Conservation (phyloP, 306 rosid genomes). For the Alnus glutinosa region DNA sequence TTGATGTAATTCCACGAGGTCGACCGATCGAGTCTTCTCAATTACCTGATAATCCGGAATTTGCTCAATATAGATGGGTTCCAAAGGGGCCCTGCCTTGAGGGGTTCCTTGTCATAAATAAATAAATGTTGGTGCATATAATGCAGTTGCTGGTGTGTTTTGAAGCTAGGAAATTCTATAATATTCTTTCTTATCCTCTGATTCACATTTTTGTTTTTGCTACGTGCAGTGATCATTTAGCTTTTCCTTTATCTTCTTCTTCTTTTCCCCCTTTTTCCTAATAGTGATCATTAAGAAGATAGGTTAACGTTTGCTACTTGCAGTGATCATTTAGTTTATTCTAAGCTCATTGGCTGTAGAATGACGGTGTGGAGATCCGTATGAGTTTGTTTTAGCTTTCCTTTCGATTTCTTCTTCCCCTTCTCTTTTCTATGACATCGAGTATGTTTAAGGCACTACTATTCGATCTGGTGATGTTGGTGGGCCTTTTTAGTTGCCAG, state of each 20-base stretch:
- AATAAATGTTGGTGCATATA: background rate
- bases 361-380: background rate
- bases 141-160: background rate
- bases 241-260: too few species aligned
- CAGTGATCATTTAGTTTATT: constrained; percentile 6
- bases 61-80: too few species aligned
- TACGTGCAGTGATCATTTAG: constrained; percentile 16
- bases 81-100: too few species aligned
- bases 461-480: background rate
- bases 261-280: too few species aligned
- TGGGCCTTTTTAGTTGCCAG: background rate
- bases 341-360: constrained; percentile 10
- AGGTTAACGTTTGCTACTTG: too few species aligned
- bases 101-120: too few species aligned
- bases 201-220: background rate
- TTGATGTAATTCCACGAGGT: too few species aligned
- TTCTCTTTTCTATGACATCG: background rate
- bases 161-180: background rate
- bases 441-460: constrained; percentile 9
- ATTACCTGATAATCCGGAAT: too few species aligned
- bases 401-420: background rate
- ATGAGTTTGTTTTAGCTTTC: background rate
- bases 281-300: too few species aligned
- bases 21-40: too few species aligned
- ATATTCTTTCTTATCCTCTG: background rate